Evolutionary conservation across 805 yeast genomes (phyloP).

Genomic region (Wickerhamiella bombiphila): DNA sequence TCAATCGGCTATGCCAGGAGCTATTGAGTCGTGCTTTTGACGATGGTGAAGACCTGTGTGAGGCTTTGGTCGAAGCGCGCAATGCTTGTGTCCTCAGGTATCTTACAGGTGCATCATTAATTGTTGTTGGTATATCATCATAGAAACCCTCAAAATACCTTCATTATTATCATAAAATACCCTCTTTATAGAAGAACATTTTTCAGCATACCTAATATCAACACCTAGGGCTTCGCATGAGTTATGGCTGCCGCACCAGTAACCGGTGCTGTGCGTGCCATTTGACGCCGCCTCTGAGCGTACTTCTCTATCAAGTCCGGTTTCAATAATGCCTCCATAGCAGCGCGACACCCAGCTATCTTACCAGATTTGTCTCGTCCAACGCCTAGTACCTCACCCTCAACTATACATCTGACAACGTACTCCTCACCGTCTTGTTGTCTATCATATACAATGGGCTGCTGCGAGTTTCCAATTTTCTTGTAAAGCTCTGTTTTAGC

Average conservation of each 20-base stretch:
- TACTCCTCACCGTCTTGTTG: constrained; percentile 32
- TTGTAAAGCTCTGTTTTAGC: constrained; percentile 65
- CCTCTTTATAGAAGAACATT: not conserved
- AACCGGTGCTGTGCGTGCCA: constrained; percentile 11
- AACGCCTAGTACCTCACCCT: constrained; percentile 47
- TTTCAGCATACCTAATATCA: not conserved
- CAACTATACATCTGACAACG: constrained; percentile 51
- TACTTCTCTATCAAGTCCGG: constrained; percentile 48
- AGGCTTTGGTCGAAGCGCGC: constrained; percentile 51
- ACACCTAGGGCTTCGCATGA: too few species aligned
- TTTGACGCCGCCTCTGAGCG: constrained; percentile 36
- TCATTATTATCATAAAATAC: not conserved
- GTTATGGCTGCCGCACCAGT: too few species aligned
- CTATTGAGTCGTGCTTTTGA: constrained; percentile 32
- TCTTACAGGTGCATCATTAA: constrained; percentile 86
- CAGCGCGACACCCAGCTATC: constrained; percentile 76
- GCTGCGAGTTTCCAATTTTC: constrained; percentile 58
- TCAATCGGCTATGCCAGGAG: constrained; percentile 57
- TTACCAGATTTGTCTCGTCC: constrained; percentile 59
- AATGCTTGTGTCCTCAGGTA: constrained; percentile 52
- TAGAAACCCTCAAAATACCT: not conserved
- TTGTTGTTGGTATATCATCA: constrained; percentile 74
- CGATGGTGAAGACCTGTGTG: constrained; percentile 17
- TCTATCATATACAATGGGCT: constrained; percentile 42
- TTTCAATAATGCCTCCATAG: constrained; percentile 58